Conservation (phyloP, 148 eudicot genomes). For the Rhododendron henanense region DNA sequence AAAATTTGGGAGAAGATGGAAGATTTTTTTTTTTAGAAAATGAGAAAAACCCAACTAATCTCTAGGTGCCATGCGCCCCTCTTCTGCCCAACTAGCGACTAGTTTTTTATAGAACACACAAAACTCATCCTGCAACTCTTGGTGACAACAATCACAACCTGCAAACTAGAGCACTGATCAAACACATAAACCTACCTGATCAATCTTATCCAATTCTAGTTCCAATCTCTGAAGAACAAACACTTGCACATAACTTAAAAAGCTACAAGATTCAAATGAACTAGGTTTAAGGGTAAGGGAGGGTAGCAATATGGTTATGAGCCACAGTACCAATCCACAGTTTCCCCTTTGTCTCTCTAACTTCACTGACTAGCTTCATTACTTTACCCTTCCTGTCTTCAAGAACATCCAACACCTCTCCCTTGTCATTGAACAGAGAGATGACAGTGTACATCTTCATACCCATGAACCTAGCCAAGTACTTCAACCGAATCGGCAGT, state of each 20-base stretch:
- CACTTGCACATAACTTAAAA: not conserved
- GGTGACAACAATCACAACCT: not conserved
- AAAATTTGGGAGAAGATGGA: too few species aligned
- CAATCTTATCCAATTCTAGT: not conserved
- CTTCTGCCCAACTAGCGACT: too few species aligned
- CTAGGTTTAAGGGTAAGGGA: constrained; percentile 53
- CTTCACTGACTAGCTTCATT: constrained; percentile 90
- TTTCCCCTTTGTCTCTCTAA: constrained; percentile 70
- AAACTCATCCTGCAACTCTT: not conserved
- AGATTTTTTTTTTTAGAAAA: too few species aligned
- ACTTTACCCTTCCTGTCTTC: constrained; percentile 78
- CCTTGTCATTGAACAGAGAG: constrained; percentile 54
- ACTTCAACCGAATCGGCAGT: constrained; percentile 57
- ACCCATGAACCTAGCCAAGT: constrained; percentile 58
- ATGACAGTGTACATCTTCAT: constrained; percentile 81
- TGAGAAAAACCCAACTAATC: too few species aligned
- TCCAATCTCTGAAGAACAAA: not conserved
- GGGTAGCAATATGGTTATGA: constrained; percentile 89
- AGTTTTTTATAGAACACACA: not conserved
- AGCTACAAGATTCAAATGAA: not conserved
- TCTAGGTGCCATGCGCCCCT: too few species aligned
- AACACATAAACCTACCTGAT: not conserved
- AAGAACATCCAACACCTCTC: constrained; percentile 67
- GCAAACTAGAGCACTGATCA: not conserved
- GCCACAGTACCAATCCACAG: constrained; percentile 99